Base-by-base conservation (phyloP, 257 asterid species). In the Catharanthus roseus region DNA sequence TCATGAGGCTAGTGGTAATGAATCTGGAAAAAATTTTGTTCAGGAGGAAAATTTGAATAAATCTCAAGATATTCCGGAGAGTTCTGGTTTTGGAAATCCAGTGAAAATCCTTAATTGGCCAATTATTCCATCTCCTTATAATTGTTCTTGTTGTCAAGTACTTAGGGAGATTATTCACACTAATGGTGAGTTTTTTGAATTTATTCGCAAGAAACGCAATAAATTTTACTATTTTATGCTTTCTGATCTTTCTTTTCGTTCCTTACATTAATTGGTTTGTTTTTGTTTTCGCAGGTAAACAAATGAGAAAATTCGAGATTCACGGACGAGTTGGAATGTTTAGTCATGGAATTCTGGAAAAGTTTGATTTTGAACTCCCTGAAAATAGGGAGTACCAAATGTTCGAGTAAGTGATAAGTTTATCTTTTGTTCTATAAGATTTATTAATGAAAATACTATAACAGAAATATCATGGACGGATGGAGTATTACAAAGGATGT, bases 281-380 rank as follows among this genome's bases (percentile, higher is more conserved):
- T 67, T 4, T 31, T 65, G 34, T 57, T 9, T 28, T 69, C 51
- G 55, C 50, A 91, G 97, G 90, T 13, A 63, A 42, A 61, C 54
- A 60, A 13, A 75, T 82, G 33, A 67, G 73, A 61, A 87, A 79
- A 81, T 86, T 91, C 75, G 87, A 82, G 19, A 77, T 91, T 61
- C 92, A 87, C 75, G 97, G 96, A 73, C 74, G 80, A 63, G 29
- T 91, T 18, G 95, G 96, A 33, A 34, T 79, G 5, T 77, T 91
- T 55, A 77, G 77, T 71, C 96, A 91, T 62, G 97, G 86, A 8
- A 64, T 85, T 69, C 73, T 87, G 31, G 84, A 82, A 75, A 84
- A 70, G 78, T 80, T 71, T 24, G 84, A 81, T 29, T 36, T 6
- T 12, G 80, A 72, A 44, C 64, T 29, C 39, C 23, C 85, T 45